Conservation (phyloP, 2,329 filamentous ascomycete genomes). For the Talaromyces sp. region DNA sequence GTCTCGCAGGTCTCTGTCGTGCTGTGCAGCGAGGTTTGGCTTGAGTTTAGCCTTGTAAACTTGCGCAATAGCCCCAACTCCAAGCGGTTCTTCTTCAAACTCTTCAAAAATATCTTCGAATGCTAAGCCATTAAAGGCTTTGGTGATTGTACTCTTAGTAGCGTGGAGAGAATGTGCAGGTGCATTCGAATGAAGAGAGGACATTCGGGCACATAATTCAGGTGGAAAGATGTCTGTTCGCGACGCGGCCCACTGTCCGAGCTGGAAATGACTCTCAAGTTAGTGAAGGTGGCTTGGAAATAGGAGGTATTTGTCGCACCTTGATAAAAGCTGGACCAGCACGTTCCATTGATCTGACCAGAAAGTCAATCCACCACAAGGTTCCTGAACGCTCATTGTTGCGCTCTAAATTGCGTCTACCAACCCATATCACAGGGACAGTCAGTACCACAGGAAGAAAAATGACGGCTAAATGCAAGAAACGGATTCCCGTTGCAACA, state of each 20-base stretch:
- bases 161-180: conserved; percentile 79
- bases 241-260: conserved; percentile 97
- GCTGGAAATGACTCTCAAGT: conserved; percentile 40
- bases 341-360: conserved; percentile 85
- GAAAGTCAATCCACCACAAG: conserved; percentile 88
- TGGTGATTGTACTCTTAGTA: conserved; percentile 73
- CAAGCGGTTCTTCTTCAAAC: conserved; percentile 82
- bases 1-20: conserved; percentile 51
- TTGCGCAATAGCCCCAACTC: conserved; percentile 93
- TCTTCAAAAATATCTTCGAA: conserved; percentile 96
- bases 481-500: conserved; percentile 78
- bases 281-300: neutral
- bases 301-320: conserved; percentile 50
- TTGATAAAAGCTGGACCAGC: conserved; percentile 97
- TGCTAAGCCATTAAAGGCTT: conserved; percentile 70
- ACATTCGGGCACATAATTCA: conserved; percentile 90
- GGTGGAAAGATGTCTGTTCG: conserved; percentile 92
- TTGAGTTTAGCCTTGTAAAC: conserved; percentile 95
- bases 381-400: conserved; percentile 76
- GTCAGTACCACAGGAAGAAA: conserved; percentile 85
- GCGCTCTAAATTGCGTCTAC: conserved; percentile 55
- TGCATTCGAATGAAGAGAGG: conserved; percentile 87
- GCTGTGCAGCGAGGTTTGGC: conserved; percentile 64
- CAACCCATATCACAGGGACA: conserved; percentile 77
- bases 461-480: conserved; percentile 78